A percentile compares a stretch with the other conserved stretches of the same genome.
Evolutionary conservation across 345 rosid species (phyloP).

Genomic region (Eucalyptus marginata): DNA sequence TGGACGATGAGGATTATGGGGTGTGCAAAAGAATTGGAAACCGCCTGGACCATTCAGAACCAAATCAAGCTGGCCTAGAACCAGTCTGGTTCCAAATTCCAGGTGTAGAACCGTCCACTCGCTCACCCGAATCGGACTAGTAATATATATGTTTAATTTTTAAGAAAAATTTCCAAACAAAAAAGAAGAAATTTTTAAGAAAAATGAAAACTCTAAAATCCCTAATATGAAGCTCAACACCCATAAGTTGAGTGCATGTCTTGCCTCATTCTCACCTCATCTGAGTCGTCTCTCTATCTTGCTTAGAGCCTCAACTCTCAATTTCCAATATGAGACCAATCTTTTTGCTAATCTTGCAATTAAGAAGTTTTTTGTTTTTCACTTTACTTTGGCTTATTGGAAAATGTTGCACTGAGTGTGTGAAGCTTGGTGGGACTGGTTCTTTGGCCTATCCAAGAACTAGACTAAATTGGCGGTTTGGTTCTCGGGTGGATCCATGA

Average conservation of each 20-base stretch:
- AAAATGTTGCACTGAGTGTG: rapidly evolving
- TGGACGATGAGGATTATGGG: background rate
- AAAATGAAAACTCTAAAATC: background rate
- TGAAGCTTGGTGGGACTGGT: background rate
- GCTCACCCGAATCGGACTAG: rapidly evolving
- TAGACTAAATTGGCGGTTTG: rapidly evolving
- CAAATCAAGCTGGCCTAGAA: background rate
- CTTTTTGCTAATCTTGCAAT: background rate
- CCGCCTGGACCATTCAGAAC: rapidly evolving
- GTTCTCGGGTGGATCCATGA: background rate
- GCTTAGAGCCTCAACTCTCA: background rate
- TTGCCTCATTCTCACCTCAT: background rate
- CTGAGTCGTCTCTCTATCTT: background rate
- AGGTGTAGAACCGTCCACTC: background rate
- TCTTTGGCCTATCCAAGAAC: background rate
- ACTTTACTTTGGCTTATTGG: background rate
- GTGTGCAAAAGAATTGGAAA: background rate
- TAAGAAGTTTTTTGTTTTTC: background rate
- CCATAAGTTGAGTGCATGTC: rapidly evolving
- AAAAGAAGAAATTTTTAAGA: background rate
- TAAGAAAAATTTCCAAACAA: background rate
- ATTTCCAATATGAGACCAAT: background rate
- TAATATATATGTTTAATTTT: too few species aligned
- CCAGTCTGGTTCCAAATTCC: background rate
- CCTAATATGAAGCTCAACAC: rapidly evolving